Evolutionary conservation across 108 stramenopile genomes (phyloP).

Genomic region (Schizochytrium sp.): DNA sequence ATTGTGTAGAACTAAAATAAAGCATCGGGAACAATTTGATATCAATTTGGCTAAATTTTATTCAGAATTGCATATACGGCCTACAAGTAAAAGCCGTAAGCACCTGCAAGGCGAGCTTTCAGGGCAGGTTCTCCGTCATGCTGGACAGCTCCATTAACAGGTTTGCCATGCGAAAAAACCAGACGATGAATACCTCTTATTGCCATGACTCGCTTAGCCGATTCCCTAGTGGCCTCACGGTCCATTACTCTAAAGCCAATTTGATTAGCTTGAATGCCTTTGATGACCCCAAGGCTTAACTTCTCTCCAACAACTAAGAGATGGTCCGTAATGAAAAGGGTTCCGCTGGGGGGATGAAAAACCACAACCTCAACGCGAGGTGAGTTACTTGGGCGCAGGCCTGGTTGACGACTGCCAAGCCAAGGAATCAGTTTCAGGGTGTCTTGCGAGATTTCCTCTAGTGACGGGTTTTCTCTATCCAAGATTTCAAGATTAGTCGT

Average conservation of each 20-base stretch:
- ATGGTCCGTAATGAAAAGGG: conserved; percentile 25
- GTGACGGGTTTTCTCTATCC: neutral
- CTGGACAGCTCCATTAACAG: neutral
- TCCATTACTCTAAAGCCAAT: conserved; percentile 26
- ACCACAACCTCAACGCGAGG: conserved; percentile 8
- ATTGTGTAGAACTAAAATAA: too few relatives aligned
- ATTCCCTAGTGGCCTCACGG: neutral
- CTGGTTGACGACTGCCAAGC: conserved; percentile 22
- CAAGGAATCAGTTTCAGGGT: neutral
- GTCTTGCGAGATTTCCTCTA: neutral
- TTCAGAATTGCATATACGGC: too few relatives aligned
- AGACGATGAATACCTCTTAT: neutral
- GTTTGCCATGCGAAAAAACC: neutral
- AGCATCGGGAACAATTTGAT: too few relatives aligned
- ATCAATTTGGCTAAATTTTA: too few relatives aligned
- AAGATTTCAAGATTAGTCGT: neutral
- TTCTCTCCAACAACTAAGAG: conserved; percentile 7
- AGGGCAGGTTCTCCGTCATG: neutral
- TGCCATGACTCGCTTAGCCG: conserved; percentile 24
- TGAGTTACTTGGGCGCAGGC: neutral
- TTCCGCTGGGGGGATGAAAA: neutral
- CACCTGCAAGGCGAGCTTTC: neutral
- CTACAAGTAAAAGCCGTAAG: conserved; percentile 6
- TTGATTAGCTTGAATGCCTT: conserved; percentile 2
- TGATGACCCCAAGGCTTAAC: neutral